These are phyloP conservation scores for Purpureocillium takamizusanense DNA, from an alignment of 2,329 filamentous ascomycete genomes.

Conservation along the genomic window DNA sequence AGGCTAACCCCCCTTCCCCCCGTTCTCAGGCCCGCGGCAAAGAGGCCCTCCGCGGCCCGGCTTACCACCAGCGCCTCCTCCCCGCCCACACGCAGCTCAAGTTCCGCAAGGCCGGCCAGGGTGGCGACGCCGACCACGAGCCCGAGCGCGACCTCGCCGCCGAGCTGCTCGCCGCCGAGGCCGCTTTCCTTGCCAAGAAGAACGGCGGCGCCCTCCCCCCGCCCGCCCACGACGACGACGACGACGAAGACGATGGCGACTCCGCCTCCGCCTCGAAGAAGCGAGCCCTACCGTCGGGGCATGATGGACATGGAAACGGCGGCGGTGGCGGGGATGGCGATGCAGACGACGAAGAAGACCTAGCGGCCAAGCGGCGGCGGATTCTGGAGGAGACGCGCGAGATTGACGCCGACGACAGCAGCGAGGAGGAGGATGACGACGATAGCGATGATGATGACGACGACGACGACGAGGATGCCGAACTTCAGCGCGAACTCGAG, in stretches of 20 bases:
- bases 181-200: slow-evolving; percentile 78
- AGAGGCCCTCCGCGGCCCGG: slow-evolving; percentile 85
- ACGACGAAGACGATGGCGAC: slow-evolving; percentile 32
- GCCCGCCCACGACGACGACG: slow-evolving; percentile 34
- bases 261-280: slow-evolving; percentile 41
- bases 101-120: slow-evolving; percentile 78
- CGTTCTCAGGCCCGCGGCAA: slow-evolving; percentile 72
- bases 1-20: slow-evolving; percentile 16
- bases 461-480: slow-evolving; percentile 56
- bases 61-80: slow-evolving; percentile 91
- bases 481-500: slow-evolving; percentile 85
- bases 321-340: slow-evolving; percentile 10
- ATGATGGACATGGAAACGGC: too few relatives aligned
- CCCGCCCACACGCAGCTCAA: slow-evolving; percentile 93
- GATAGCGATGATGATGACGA: slow-evolving; percentile 47
- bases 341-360: slow-evolving; percentile 57
- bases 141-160: slow-evolving; percentile 70
- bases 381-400: slow-evolving; percentile 83
- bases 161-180: slow-evolving; percentile 83
- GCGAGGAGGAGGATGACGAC: slow-evolving; percentile 36
- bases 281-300: slow-evolving; percentile 37
- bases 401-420: slow-evolving; percentile 67
- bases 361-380: slow-evolving; percentile 73
- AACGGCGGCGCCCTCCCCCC: slow-evolving; percentile 41
- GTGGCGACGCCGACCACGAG: slow-evolving; percentile 66